phyloP scores from a whole-genome alignment of 2,329 filamentous ascomycete species.

The Colletotrichum trifolii region DNA sequence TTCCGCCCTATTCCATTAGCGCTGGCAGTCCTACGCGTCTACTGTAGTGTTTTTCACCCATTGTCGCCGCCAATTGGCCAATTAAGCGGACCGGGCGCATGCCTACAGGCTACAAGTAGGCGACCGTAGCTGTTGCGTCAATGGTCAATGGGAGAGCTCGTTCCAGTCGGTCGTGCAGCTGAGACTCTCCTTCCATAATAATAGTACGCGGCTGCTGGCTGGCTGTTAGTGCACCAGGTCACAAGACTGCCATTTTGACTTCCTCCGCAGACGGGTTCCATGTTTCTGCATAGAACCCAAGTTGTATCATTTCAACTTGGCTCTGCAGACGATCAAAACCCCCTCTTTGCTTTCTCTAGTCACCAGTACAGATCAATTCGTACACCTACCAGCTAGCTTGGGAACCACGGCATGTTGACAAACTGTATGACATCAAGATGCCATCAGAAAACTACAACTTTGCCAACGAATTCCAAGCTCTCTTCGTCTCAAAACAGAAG shows the following conservation, averaged over 20 bases:
- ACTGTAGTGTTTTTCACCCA: conserved; percentile 3
- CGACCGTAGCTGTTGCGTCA: conserved; percentile 23
- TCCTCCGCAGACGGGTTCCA: conserved; percentile 24
- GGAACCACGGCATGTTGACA: background rate
- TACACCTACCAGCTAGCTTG: background rate
- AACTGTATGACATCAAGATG: conserved; percentile 32
- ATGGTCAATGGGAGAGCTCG: conserved; percentile 4
- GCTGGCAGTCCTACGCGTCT: background rate
- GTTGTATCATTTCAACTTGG: conserved; percentile 8
- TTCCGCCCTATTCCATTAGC: background rate
- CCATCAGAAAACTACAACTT: conserved; percentile 44
- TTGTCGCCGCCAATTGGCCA: conserved; percentile 33
- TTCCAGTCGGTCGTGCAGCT: conserved; percentile 18
- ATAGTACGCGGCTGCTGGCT: background rate
- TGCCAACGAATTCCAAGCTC: conserved; percentile 49
- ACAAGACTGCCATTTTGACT: conserved; percentile 33
- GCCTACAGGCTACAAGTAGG: conserved; percentile 7
- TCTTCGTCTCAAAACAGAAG: conserved; percentile 52
- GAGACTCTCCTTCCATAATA: conserved; percentile 7
- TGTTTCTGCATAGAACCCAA: conserved; percentile 15
- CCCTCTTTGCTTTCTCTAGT: conserved; percentile 11
- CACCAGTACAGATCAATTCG: background rate
- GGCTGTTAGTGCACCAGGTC: conserved; percentile 36
- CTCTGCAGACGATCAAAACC: conserved; percentile 11
- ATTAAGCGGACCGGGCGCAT: conserved; percentile 35